Evolutionary conservation across 148 eudicot genomes (phyloP), one percentile per base, ranked within the genome.

Genomic region (Cornus kousa): DNA sequence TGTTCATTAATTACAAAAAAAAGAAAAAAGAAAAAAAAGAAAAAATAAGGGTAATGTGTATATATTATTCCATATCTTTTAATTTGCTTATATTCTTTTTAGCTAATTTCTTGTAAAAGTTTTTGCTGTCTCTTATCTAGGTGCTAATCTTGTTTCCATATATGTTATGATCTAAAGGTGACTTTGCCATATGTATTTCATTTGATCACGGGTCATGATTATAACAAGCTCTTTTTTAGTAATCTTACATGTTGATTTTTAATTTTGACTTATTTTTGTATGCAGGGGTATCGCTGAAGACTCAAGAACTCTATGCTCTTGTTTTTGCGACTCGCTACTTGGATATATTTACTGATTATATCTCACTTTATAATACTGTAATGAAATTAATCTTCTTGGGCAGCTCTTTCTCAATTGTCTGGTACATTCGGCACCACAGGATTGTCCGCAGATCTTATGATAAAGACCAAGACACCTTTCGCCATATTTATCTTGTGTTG

Each of bases 361-460:
- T 92, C 80, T 96, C 99, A 6, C 81, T 96, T 73, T 96, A 96
- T 69, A 96, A 96, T 79, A 88, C 94, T 55, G 66, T 82, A 65
- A 96, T 96, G 99, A 96, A 96, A 89, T 64, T 96, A 73, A 91
- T 96, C 81, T 96, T 90, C 83, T 82, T 96, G 86, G 92, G 92
- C 71, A 92, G 97, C 80, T 92, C 98, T 71, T 90, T 90, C 83
- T 90, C 97, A 31, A 96, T 96, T 60, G 97, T 96, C 17, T 96
- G 98, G 99, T 96, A 96, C 86, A 96, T 96, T 73, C 88, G 98
- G 80, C 88, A 80, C 66, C 99, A 96, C 88, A 96, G 90, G 84
- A 83, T 91, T 84, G 99, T 96, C 71, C 86, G 91, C 17, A 92
- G 99, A 87, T 92, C 99, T 35, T 96, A 96, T 79, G 93, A 96